Percentiles rank a stretch among this genome's conserved stretches.
Evolutionary conservation across 2,329 filamentous ascomycete genomes (phyloP).

Genomic region (Canariomyces notabilis): DNA sequence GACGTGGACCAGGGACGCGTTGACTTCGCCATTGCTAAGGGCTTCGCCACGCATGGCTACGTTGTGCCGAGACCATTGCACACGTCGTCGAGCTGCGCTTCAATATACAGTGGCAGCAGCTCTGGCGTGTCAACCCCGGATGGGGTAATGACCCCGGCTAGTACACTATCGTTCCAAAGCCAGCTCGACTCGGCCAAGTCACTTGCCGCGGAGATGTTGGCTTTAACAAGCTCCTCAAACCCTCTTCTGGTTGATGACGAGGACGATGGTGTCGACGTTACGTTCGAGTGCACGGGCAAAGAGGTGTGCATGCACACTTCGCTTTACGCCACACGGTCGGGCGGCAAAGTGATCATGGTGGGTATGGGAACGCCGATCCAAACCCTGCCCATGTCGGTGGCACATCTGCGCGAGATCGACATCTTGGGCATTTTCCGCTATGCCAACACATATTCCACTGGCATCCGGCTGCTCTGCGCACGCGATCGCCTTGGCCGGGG

Average conservation of each 20-base stretch:
- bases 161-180: slow-evolving; percentile 41
- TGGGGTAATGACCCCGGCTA: slow-evolving; percentile 40
- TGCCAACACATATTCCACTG: slow-evolving; percentile 68
- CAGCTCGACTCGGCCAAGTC: slow-evolving; percentile 48
- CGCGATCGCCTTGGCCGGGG: slow-evolving; percentile 34
- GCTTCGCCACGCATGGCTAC: slow-evolving; percentile 56
- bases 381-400: slow-evolving; percentile 65
- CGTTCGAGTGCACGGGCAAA: slow-evolving; percentile 75
- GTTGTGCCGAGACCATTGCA: slow-evolving; percentile 45
- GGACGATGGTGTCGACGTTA: slow-evolving; percentile 61
- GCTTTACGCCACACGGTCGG: slow-evolving; percentile 66
- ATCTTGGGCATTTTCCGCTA: slow-evolving; percentile 76
- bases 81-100: slow-evolving; percentile 40
- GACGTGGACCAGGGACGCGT: slow-evolving; percentile 58
- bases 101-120: slow-evolving; percentile 38
- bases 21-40: slow-evolving; percentile 52
- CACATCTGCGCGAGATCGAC: slow-evolving; percentile 69
- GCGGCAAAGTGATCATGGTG: slow-evolving; percentile 69
- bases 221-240: slow-evolving; percentile 32
- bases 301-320: slow-evolving; percentile 69
- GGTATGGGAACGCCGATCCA: slow-evolving; percentile 76
- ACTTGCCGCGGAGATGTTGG: slow-evolving; percentile 46
- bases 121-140: slow-evolving; percentile 48
- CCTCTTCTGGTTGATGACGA: slow-evolving; percentile 45
- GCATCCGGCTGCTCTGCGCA: slow-evolving; percentile 57